Evolutionary conservation across 257 asterid genomes (phyloP), one percentile per base, ranked within the genome.

Genomic region (Solanum paucissectum): DNA sequence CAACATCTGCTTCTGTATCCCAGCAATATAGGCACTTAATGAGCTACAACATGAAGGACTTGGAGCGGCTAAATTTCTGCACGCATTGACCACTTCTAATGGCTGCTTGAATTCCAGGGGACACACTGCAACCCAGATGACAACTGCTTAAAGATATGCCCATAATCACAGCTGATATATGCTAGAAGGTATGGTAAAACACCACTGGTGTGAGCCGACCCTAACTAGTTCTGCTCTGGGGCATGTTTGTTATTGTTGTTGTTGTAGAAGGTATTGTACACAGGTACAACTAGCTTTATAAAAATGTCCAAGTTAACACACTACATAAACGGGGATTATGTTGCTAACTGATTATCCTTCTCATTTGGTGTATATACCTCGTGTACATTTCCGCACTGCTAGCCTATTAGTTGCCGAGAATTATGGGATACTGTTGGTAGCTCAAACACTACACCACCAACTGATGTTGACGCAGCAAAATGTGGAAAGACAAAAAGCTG

Each of bases 1-100:
- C 92, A 97, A 86, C 98, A 97, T 97, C 91, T 97, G 98, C 93
- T 87, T 94, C 76, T 95, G 99, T 86, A 97, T 84, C 37, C 96
- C 94, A 12, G 92, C 92, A 46, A 96, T 93, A 87, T 97, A 96
- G 6, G 94, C 89, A 87, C 91, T 95, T 79, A 97, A 90, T 33
- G 99, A 92, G 91, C 95, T 94, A 88, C 99, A 97, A 90, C 99
- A 97, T 74, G 97, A 96, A 84, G 98, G 96, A 84, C 93, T 94
- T 1, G 98, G 96, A 84, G 95, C 98, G 68, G 96, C 94, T 60
- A 92, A 92, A 88, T 93, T 94, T 76, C 88, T 95, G 91, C 99
- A 97, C 42, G 98, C 94, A 66, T 90, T 89, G 88, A 94, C 94
- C 87, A 97, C 99, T 90, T 97, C 99, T 36, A 90, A 87, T 55